These are phyloP conservation scores for Bryum argenteum DNA, from an alignment of 225 moss, liverwort and hornwort species.

Conservation along the genomic window DNA sequence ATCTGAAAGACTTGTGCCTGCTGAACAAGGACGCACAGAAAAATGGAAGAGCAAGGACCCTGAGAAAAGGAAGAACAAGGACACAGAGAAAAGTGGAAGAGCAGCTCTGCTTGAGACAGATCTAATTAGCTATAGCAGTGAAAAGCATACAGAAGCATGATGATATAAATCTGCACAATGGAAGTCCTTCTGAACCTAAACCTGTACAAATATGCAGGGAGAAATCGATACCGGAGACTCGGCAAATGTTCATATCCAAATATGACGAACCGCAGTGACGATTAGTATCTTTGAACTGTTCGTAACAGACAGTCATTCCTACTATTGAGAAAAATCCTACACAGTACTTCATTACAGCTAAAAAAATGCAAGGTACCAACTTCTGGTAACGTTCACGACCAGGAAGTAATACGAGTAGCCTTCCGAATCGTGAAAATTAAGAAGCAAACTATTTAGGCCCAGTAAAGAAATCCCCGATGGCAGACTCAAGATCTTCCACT, in stretches of 20 bases:
- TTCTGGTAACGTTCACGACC: conserved; percentile 21
- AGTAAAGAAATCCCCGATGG: conserved; percentile 83
- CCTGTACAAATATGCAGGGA: conserved; percentile 31
- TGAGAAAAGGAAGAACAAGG: conserved; percentile 1
- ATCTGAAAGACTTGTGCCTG: neutral
- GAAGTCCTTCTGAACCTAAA: neutral
- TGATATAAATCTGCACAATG: conserved; percentile 12
- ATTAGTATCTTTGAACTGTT: neutral
- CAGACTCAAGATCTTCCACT: conserved; percentile 79
- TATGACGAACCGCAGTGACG: conserved; percentile 21
- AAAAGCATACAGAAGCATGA: conserved; percentile 1
- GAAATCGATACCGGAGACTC: conserved; percentile 9
- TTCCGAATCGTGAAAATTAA: conserved; percentile 20
- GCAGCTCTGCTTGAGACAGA: conserved; percentile 10
- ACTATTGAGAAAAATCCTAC: conserved; percentile 17
- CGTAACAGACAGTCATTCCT: conserved; percentile 16
- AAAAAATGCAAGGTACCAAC: conserved; percentile 22
- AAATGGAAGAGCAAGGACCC: too few species aligned
- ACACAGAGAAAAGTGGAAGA: neutral
- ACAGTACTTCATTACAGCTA: conserved; percentile 35
- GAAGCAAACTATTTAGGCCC: conserved; percentile 51
- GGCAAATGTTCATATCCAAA: conserved; percentile 19
- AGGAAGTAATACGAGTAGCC: conserved; percentile 14
- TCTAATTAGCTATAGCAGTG: conserved; percentile 13
- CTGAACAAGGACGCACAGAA: neutral